Base-by-base conservation (phyloP, 768 basidiomycete species). In the Amanita pallidorosea region DNA sequence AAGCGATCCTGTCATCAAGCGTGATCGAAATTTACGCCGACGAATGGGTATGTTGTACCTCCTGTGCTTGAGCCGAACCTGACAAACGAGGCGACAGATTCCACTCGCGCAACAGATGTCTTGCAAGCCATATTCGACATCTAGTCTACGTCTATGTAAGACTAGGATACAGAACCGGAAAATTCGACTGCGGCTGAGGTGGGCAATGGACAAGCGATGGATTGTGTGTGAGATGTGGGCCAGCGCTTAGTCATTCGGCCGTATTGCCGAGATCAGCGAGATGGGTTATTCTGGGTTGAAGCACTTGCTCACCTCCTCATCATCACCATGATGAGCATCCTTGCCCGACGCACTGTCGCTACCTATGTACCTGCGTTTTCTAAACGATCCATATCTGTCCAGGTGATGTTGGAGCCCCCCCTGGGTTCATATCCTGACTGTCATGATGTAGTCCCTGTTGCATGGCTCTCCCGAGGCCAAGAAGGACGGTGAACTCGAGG, bases 401-500 rank as follows among this genome's bases (percentile, higher is more conserved):
- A 83, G 78, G 81, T 83, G 58, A 52, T 53, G 54, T 60, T 43
- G 45, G 35, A 47, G 27, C 41, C 29, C 51, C 20, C 49, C 49
- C 54, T 45, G 36, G 37, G 53, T 51, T 54, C 42, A 13, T 46
- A 65, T 57, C 59, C 51, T 58, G 44, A 56, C 51, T 52, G 36
- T 49, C 58, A 54, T 54, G 59, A 47, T 66, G 1, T 25, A 93
- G 91, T 80, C 86, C 17, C 64, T 99, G 50, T 70, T 99, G 52
- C 93, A 98, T 66, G 96, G 96, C n/a, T 93, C 90, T 27, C 82
- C 83, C 42, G 83, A 92, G 60, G 94, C 94, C 41, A 86, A 88
- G 67, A 74, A 76, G 60, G 88, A 83, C 40, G 88, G 91, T 36
- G 87, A 88, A 45, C 67, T 80, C 34, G 83, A 85, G 52, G 69